Evolutionary conservation across 805 yeast genomes (phyloP), one percentile per base, ranked within the genome.

Genomic region (Candida sanyiensis): DNA sequence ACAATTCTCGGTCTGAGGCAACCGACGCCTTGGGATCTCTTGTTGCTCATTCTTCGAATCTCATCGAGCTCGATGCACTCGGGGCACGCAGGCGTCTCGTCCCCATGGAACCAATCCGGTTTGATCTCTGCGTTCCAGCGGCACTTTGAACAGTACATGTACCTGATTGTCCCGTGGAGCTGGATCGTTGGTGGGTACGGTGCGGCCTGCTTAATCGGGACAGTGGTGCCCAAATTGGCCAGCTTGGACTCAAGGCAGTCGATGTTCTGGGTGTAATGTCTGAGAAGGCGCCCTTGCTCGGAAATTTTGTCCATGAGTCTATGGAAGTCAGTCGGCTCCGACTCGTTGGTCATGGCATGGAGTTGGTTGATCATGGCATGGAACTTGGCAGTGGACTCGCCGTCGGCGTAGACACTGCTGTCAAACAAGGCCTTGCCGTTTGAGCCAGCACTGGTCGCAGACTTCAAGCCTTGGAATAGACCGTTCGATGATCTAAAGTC

Each of bases 251-350:
- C 96, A 35, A 88, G 64, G 34, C 87, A 75, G 60, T 88, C 96
- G 42, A 88, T 85, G 54, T 88, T 88, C 54, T 88, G 96, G 0
- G 96, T 85, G 57, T 88, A 88, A 40, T 88, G 67, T 49, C 96
- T 66, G 42, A 77, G 63, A 25, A 88, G 63, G 51, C 88, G 70
- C 25, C 77, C 77, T 41, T 79, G 78, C 13, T 64, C 64, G 21
- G 90, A 74, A 11, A 86, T 56, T 3, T 63, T 58, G 51, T 81
- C 68, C 38, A 88, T 60, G 58, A 81, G 69, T 33, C 65, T 60
- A 58, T 88, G 96, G 47, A 88, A 88, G 29, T 72, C 72, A 0
- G 96, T 83, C 2, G 95, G 89, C 34, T 64, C 49, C n/a, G 82
- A 76, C 12, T 58, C 54, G 34, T 61, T 54, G 17, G 86, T 74